Conservation (phyloP, 805 yeast species). For the Allodekkera sacchari region DNA sequence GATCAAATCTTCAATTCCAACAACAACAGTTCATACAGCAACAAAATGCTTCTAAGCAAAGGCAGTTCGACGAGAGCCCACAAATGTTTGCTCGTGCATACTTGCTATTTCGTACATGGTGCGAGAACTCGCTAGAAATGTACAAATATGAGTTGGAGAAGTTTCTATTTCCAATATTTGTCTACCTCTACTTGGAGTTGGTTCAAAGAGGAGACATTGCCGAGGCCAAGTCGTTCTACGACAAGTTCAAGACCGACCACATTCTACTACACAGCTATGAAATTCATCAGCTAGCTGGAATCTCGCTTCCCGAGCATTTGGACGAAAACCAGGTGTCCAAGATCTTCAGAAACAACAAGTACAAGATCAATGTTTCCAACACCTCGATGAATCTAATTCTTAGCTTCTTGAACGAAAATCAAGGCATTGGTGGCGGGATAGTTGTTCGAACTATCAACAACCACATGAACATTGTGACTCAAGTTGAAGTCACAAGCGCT, state of each 20-base stretch:
- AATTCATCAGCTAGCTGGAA: slow-evolving; percentile 59
- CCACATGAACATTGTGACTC: slow-evolving; percentile 51
- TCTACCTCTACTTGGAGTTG: slow-evolving; percentile 77
- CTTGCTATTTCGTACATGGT: slow-evolving; percentile 76
- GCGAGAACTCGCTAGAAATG: slow-evolving; percentile 81
- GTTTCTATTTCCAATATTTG: slow-evolving; percentile 84
- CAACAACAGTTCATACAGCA: slow-evolving; percentile 21
- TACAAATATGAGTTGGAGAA: slow-evolving; percentile 83
- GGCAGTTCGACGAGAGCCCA: slow-evolving; percentile 49
- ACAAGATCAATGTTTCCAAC: slow-evolving; percentile 66
- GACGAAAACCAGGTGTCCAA: slow-evolving; percentile 76
- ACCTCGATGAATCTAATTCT: slow-evolving; percentile 79
- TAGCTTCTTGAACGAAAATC: slow-evolving; percentile 86
- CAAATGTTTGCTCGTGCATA: slow-evolving; percentile 74
- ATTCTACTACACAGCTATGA: slow-evolving; percentile 70
- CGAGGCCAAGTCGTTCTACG: slow-evolving; percentile 69
- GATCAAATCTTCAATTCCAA: slow-evolving; percentile 26
- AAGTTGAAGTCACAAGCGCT: slow-evolving; percentile 31
- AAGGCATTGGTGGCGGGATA: slow-evolving; percentile 83
- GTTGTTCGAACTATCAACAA: slow-evolving; percentile 81
- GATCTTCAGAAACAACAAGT: slow-evolving; percentile 64
- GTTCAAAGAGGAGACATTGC: slow-evolving; percentile 52
- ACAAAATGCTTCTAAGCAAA: slow-evolving; percentile 19
- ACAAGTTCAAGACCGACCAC: slow-evolving; percentile 67
- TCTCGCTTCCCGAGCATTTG: slow-evolving; percentile 73